Base-by-base conservation (phyloP, 2,329 filamentous ascomycete species). In the Magnaporthiopsis poae region DNA sequence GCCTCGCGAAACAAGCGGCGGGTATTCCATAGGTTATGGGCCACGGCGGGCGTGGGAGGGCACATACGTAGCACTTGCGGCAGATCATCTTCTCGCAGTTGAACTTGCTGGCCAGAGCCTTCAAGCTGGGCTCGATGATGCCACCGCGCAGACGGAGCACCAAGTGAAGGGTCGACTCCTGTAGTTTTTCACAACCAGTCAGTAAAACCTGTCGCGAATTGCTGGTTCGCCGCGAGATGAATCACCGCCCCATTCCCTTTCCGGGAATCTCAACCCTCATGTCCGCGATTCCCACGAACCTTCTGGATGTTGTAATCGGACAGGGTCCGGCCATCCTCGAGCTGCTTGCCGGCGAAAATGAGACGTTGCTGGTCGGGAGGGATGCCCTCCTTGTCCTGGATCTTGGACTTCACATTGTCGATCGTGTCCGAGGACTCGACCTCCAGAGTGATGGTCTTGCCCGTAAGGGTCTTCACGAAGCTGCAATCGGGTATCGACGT, bases 81-180 rank as follows among this genome's bases (percentile, higher is more conserved):
- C 95, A 98, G 84, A 98, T 96, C 90, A 94, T 94, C 90, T 97
- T 97, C 75, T 98, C 95, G 90, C 94, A 98, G 90, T 99, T 98
- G 89, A 96, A 98, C 88, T 97, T 97, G 86, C 90, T 93, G 79
- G 94, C 94, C 72, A 98, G 89, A 74, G 92, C 94, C 90, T 98
- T 98, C 77, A 98, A 89, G 77, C 93, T 97, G 76, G 95, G 95
- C 88, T 98, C 94, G 78, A 96, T 97, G 86, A 98, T 94, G 87
- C 94, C 94, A 87, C 94, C 94, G 87, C 94, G 93, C 76, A 98
- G 93, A 86, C 94, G 93, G 82, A 98, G 93, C 79, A 98, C 94
- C 78, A 98, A 84, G 85, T 98, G 94, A 76, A 98, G 93, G 73
- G 94, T 98, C 67, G 94, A 97, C 87, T 98, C 94, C 92, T 95